Evolutionary conservation across 257 asterid genomes (phyloP), one percentile per base, ranked within the genome.

Genomic region (Solanum chilense): DNA sequence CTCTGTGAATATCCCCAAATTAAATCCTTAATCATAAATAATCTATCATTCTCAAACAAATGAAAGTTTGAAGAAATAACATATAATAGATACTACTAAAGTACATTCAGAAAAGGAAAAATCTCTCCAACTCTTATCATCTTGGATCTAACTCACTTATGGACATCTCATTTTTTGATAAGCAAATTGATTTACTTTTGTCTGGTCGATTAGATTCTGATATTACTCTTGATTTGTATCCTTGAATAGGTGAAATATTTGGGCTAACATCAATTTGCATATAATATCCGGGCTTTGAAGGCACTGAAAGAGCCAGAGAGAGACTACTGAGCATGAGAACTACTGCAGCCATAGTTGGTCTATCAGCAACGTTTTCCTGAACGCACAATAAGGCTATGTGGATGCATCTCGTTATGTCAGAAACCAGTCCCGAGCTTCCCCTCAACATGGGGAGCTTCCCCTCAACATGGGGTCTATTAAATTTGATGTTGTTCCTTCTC

Each of bases 291-390:
- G 93, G 90, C 31, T 45, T 71, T 12, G 86, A 60, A 12, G 92
- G 91, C 23, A 18, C 56, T 37, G 92, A 58, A 6, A 91, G 85
- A 15, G 25, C 45, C 21, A 86, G 12, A 27, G 92, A 86, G 12
- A 35, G 33, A 45, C 88, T 85, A 13, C 70, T 81, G n/a, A 89
- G 91, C 93, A 89, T 91, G 29, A 87, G 80, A 25, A 88, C 89
- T 12, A 89, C 86, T 18, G 88, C 39, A 11, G 89, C 89, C 90
- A 86, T 89, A 37, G 86, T 88, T 70, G 93, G 92, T 86, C 93
- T 91, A 60, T 47, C 60, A 23, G 52, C 64, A 3, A 42, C 81
- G 39, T 73, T 86, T 56, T 84, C 90, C 81, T 91, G 93, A 86
- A 88, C 91, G 6, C 90, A 91, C 14, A 91, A 52, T 75, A 91